Base-by-base conservation (phyloP, 768 basidiomycete species). In the Kwoniella shandongensis region DNA sequence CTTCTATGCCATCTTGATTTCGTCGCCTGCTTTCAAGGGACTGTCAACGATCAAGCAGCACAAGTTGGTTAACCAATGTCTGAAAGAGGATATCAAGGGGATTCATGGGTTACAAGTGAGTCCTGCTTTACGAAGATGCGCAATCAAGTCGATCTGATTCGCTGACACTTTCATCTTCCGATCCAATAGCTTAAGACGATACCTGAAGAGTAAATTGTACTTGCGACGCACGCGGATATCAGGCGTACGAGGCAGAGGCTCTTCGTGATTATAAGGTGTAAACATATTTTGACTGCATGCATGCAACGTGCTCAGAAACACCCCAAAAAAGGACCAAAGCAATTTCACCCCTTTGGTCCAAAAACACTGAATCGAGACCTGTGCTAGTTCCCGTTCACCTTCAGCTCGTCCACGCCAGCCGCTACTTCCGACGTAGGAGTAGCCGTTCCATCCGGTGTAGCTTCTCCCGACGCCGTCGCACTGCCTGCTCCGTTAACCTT, bases 71-170 rank as follows among this genome's bases (percentile, higher is more conserved):
- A 93, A 88, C 12, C 83, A 89, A 57, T 81, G 83, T 10, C 78
- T 99, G 62, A 92, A 93, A 78, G 80, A 86, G 67, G 96, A 97
- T 74, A 91, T 99, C 45, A 83, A 84, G 68, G 85, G 82, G 12
- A 93, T 97, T 50, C 96, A 99, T 74, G 96, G 96, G 3, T 78
- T 99, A 25, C 93, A 97, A 82, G 94, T 91, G 59, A 54, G 84
- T 67, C 32, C 22, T 10, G 15, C n/a, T 12, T 23, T 44, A 22
- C 17, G 5, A 18, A 3, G 15, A 30, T 3, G 11, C 29, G 51
- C 6, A 30, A 53, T 62, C 13, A n/a, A 11, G 18, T 23, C 23
- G n/a, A 30, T 54, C 18, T 51, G 20, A 22, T 35, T 47, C 25
- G 47, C 47, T 57, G 38, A 40, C 22, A 36, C 26, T 25, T 23